Evolutionary conservation across 495 filamentous ascomycete genomes (phyloP).

Genomic region (Penicillium robsamsonii): DNA sequence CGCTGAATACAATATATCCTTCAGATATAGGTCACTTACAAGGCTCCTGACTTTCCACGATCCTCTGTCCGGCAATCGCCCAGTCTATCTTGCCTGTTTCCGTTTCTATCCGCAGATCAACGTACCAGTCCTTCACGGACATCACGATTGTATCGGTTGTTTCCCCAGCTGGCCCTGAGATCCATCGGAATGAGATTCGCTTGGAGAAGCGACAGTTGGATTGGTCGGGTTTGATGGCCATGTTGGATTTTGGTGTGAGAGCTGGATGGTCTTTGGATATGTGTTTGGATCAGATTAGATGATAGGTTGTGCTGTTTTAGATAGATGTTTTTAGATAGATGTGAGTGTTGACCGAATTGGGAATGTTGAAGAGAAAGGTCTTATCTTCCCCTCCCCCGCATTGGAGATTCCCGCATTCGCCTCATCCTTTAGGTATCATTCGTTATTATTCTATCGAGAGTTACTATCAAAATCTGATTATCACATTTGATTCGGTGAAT

Average conservation of each 20-base stretch:
- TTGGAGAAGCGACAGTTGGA: slow-evolving; percentile 36
- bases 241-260: neutral
- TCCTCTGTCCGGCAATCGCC: slow-evolving; percentile 41
- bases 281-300: neutral
- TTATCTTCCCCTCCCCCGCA: slow-evolving; percentile 30
- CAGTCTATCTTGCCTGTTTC: slow-evolving; percentile 35
- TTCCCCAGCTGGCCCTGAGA: slow-evolving; percentile 38
- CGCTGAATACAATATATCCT: slow-evolving; percentile 4
- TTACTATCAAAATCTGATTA: neutral
- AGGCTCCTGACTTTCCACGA: slow-evolving; percentile 32
- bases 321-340: neutral
- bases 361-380: slow-evolving; percentile 18
- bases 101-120: slow-evolving; percentile 43
- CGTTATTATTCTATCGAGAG: no score
- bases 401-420: neutral
- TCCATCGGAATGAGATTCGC: slow-evolving; percentile 46
- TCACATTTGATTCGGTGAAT: neutral
- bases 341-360: slow-evolving; percentile 1
- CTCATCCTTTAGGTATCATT: neutral
- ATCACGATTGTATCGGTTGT: slow-evolving; percentile 47
- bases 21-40: slow-evolving; percentile 17
- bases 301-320: neutral
- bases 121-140: slow-evolving; percentile 44
- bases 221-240: slow-evolving; percentile 9
- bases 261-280: neutral